These are phyloP conservation scores for Phytophthora agathidicida DNA, from an alignment of 352 stramenopile genomes.

Conservation along the genomic window DNA sequence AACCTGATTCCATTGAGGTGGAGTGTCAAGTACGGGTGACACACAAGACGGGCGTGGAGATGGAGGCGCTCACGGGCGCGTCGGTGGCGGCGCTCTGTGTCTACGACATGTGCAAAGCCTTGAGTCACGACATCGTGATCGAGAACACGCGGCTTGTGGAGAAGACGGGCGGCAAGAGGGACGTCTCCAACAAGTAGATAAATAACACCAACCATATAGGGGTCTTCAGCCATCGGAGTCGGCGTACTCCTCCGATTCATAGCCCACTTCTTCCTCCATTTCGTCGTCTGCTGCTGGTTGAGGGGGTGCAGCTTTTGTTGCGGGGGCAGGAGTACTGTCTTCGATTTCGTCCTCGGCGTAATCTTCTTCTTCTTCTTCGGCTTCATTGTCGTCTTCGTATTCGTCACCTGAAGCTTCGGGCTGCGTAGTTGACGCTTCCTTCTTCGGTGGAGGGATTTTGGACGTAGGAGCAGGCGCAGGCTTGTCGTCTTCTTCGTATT, in stretches of 20 bases:
- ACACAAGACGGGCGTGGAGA: constrained; percentile 95
- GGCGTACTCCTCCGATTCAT: constrained; percentile 65
- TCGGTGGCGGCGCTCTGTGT: constrained; percentile 95
- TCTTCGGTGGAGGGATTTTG: background rate
- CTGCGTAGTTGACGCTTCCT: background rate
- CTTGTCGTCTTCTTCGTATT: constrained; percentile 49
- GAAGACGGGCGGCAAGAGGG: constrained; percentile 93
- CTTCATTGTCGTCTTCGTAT: constrained; percentile 32
- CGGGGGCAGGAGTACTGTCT: constrained; percentile 17
- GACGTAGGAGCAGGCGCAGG: constrained; percentile 3
- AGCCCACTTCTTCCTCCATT: constrained; percentile 40
- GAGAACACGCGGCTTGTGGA: constrained; percentile 86
- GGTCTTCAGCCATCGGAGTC: constrained; percentile 48
- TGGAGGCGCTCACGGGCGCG: constrained; percentile 95
- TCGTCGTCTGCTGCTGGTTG: constrained; percentile 15
- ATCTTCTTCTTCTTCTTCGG: constrained; percentile 32
- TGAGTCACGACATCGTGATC: constrained; percentile 96
- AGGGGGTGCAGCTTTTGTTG: constrained; percentile 3
- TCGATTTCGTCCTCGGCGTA: constrained; percentile 32
- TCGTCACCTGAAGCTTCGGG: constrained; percentile 18
- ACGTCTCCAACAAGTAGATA: constrained; percentile 43
- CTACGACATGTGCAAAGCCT: constrained; percentile 99
- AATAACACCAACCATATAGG: constrained; percentile 14
- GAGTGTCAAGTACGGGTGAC: constrained; percentile 91
- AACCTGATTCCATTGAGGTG: constrained; percentile 71